Conservation (phyloP, 148 eudicot genomes). For the Cornus controversa region DNA sequence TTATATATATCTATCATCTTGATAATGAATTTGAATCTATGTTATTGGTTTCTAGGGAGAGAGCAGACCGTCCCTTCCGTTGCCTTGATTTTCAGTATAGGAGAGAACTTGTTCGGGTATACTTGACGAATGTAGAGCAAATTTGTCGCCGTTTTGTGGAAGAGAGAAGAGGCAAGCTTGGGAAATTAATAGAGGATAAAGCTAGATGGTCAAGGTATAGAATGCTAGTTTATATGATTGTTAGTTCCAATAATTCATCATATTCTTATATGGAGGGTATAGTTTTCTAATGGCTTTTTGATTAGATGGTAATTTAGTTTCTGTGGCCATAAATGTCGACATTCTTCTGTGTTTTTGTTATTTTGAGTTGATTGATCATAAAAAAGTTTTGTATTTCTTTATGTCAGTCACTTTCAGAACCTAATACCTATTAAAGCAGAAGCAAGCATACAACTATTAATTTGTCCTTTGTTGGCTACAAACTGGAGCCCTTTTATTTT, state of each 20-base stretch:
- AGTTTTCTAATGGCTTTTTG: not conserved
- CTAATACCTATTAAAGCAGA: not conserved
- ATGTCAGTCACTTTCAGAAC: not conserved
- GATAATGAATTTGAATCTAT: slow-evolving; percentile 6
- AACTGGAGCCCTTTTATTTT: not conserved
- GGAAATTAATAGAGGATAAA: slow-evolving; percentile 76
- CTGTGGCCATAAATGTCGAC: not conserved
- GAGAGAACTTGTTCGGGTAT: slow-evolving; percentile 86
- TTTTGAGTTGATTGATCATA: not conserved
- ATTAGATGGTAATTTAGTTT: not conserved
- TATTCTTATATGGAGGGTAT: not conserved
- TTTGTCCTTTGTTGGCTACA: not conserved
- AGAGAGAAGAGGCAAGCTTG: slow-evolving; percentile 73
- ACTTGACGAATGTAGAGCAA: slow-evolving; percentile 85
- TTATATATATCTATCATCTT: not conserved
- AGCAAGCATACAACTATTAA: not conserved
- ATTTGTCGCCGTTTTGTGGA: slow-evolving; percentile 88
- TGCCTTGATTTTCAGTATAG: slow-evolving; percentile 85
- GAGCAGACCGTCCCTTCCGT: slow-evolving; percentile 78
- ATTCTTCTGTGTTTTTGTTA: slow-evolving; percentile 13
- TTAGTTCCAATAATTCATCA: not conserved
- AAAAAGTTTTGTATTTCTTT: not conserved
- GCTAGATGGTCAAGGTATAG: slow-evolving; percentile 90
- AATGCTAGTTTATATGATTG: not conserved
- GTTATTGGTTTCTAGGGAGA: slow-evolving; percentile 60